These are phyloP conservation scores for Fusarium sp. DNA, from an alignment of 2,329 filamentous ascomycete species.

Conservation along the genomic window DNA sequence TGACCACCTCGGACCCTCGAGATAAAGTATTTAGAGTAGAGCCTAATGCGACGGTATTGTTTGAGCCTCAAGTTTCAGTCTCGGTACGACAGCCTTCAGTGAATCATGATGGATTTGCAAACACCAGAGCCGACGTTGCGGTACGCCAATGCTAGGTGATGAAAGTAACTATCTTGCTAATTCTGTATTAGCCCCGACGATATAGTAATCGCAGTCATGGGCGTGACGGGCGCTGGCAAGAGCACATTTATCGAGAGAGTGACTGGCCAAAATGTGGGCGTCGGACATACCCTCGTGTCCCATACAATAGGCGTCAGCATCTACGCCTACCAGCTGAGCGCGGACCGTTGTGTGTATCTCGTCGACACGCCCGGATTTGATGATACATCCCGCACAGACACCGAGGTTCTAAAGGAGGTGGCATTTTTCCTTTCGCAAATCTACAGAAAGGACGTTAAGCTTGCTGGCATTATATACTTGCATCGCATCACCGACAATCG, in stretches of 20 bases:
- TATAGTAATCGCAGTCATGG: slow-evolving; percentile 11
- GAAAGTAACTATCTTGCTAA: background rate
- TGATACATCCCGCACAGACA: slow-evolving; percentile 5
- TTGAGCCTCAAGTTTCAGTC: background rate
- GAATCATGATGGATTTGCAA: background rate
- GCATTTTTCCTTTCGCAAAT: background rate
- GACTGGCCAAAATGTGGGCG: background rate
- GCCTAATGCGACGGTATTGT: background rate
- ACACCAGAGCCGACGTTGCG: background rate
- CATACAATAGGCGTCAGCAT: background rate
- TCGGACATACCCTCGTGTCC: slow-evolving; percentile 2
- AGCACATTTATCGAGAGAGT: slow-evolving; percentile 3
- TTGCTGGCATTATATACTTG: slow-evolving; percentile 1
- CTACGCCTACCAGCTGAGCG: background rate
- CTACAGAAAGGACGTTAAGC: background rate
- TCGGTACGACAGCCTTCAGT: background rate
- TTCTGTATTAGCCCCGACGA: background rate
- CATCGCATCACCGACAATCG: slow-evolving; percentile 16
- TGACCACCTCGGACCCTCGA: background rate
- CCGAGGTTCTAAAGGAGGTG: slow-evolving; percentile 2
- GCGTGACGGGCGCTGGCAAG: slow-evolving; percentile 11
- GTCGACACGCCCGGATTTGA: slow-evolving; percentile 16
- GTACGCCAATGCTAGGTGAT: background rate
- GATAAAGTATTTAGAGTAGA: background rate
- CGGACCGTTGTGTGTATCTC: background rate